Evolutionary conservation across 805 yeast species (phyloP).

Genomic region (Yarrowia bubula): DNA sequence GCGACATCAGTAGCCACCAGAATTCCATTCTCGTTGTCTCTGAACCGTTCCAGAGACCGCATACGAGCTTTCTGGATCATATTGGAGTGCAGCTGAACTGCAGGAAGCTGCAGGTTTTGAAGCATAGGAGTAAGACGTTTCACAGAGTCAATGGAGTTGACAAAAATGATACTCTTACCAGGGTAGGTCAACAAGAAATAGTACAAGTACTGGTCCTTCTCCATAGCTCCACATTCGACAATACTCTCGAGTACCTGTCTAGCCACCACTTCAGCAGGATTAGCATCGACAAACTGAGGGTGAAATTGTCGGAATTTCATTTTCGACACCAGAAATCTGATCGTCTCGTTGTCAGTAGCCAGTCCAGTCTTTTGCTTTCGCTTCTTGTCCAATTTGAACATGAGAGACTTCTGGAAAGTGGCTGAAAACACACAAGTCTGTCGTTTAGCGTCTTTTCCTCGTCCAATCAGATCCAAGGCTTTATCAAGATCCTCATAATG

Average conservation of each 20-base stretch:
- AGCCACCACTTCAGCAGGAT: conserved; percentile 79
- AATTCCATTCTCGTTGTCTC: conserved; percentile 47
- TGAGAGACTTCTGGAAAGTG: conserved; percentile 80
- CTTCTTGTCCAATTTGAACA: conserved; percentile 61
- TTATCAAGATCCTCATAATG: conserved; percentile 91
- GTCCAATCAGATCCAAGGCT: conserved; percentile 62
- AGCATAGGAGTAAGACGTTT: conserved; percentile 78
- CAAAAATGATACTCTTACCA: conserved; percentile 85
- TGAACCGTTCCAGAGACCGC: conserved; percentile 78
- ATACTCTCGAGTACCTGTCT: conserved; percentile 75
- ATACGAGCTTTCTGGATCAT: conserved; percentile 94
- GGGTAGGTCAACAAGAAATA: conserved; percentile 84
- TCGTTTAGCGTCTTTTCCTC: conserved; percentile 48
- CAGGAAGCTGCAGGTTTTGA: conserved; percentile 60
- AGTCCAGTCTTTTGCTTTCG: conserved; percentile 34
- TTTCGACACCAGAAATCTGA: conserved; percentile 63
- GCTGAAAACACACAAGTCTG: conserved; percentile 96
- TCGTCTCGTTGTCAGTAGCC: conserved; percentile 51
- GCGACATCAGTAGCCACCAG: conserved; percentile 96
- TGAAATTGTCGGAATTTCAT: conserved; percentile 63
- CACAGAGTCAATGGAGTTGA: conserved; percentile 93
- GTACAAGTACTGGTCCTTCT: conserved; percentile 85
- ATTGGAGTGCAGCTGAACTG: conserved; percentile 82
- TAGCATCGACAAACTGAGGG: conserved; percentile 77
- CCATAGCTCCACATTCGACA: conserved; percentile 86